phyloP scores from a whole-genome alignment of 805 yeast genomes.

The Candida adriatica region DNA sequence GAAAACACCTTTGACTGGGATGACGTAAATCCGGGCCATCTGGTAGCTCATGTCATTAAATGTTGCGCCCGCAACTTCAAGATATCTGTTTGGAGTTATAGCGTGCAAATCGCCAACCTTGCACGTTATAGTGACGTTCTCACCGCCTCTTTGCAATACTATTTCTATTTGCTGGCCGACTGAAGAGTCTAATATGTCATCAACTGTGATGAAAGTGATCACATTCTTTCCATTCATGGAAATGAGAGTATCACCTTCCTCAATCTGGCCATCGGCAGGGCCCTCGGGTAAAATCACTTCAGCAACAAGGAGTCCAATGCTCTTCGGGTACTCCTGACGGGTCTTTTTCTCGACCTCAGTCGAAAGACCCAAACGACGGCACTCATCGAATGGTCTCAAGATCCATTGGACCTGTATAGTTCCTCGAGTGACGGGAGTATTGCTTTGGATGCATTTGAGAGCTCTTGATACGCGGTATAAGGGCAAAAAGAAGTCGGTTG shows the following conservation, averaged over 20 bases:
- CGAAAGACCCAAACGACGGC: conserved; percentile 79
- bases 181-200: conserved; percentile 67
- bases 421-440: conserved; percentile 68
- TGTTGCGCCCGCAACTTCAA: conserved; percentile 80
- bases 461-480: conserved; percentile 80
- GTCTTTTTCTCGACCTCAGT: conserved; percentile 65
- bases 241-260: conserved; percentile 82
- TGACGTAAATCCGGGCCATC: conserved; percentile 75
- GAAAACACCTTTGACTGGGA: conserved; percentile 82
- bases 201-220: conserved; percentile 71
- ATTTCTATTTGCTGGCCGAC: conserved; percentile 55
- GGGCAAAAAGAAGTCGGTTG: conserved; percentile 90
- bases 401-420: conserved; percentile 90
- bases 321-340: conserved; percentile 61
- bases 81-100: conserved; percentile 76
- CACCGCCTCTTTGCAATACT: conserved; percentile 69
- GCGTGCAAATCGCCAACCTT: conserved; percentile 69
- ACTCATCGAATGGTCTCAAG: conserved; percentile 82
- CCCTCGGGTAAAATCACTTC: conserved; percentile 79
- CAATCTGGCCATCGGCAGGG: conserved; percentile 64
- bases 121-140: conserved; percentile 41
- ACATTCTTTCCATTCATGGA: conserved; percentile 62
- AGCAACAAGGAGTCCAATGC: conserved; percentile 79
- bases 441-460: conserved; percentile 58
- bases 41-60: conserved; percentile 85